Percentiles rank a stretch among this genome's conserved stretches.
Evolutionary conservation across 1,139 yeast genomes (phyloP).

Genomic region (Candida albicans): DNA sequence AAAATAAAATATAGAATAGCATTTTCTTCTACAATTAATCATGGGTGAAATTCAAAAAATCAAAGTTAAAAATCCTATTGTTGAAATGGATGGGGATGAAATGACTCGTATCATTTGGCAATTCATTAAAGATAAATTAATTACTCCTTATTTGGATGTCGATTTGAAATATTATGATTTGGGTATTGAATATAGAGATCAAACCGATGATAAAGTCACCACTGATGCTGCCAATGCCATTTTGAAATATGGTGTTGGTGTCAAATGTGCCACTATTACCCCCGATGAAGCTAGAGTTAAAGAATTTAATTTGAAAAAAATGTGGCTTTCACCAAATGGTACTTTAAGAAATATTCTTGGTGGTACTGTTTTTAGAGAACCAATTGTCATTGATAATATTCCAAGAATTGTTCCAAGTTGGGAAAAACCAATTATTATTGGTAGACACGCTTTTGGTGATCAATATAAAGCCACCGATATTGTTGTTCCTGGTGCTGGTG

Average conservation of each 20-base stretch:
- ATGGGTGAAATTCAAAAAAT: constrained; percentile 46
- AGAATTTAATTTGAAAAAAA: constrained; percentile 85
- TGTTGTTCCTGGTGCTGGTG: constrained; percentile 77
- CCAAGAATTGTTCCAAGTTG: constrained; percentile 91
- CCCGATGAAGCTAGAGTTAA: constrained; percentile 95
- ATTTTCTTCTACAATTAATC: not conserved
- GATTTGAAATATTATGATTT: constrained; percentile 92
- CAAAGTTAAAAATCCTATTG: constrained; percentile 83
- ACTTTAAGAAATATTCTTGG: constrained; percentile 92
- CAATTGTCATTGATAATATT: constrained; percentile 84
- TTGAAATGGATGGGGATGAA: constrained; percentile 96
- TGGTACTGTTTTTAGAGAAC: constrained; percentile 96
- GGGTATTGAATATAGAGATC: constrained; percentile 81
- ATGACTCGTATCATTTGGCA: constrained; percentile 94
- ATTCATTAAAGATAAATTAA: constrained; percentile 75
- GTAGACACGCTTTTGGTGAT: constrained; percentile 97
- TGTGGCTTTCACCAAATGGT: constrained; percentile 98
- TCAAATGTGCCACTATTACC: constrained; percentile 97
- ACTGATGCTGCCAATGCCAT: constrained; percentile 89
- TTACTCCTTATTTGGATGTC: constrained; percentile 80
- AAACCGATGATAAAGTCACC: constrained; percentile 86
- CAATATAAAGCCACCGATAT: constrained; percentile 93
- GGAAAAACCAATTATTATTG: constrained; percentile 94
- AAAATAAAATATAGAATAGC: too few species aligned
- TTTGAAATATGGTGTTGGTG: constrained; percentile 84